phyloP scores from a whole-genome alignment of 768 basidiomycete species.

The Suillus placidus region DNA sequence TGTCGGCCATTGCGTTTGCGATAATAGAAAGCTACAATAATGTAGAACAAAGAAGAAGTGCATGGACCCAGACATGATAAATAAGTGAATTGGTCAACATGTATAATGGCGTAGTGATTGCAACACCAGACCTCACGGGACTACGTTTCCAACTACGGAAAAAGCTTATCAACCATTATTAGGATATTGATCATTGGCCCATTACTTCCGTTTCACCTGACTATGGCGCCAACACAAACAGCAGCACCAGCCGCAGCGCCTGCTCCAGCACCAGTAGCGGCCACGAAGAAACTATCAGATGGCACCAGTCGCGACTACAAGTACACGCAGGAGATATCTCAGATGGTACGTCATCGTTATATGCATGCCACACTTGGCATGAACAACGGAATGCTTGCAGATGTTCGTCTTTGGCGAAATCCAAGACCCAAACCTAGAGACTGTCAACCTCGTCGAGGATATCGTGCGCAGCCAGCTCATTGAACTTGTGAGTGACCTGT shows the following conservation, averaged over 20 bases:
- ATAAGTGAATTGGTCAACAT: not conserved
- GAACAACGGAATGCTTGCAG: slow-evolving; percentile 38
- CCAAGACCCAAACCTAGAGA: slow-evolving; percentile 84
- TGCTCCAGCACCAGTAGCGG: slow-evolving; percentile 10
- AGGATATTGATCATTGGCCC: not conserved
- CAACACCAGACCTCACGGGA: not conserved
- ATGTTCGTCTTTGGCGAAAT: slow-evolving; percentile 99
- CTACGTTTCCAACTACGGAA: not conserved
- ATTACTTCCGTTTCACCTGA: not conserved
- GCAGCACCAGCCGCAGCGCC: slow-evolving; percentile 14
- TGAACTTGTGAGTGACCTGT: slow-evolving; percentile 66
- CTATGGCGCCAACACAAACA: slow-evolving; percentile 13
- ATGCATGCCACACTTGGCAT: not conserved
- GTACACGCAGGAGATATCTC: slow-evolving; percentile 89
- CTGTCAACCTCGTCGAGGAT: slow-evolving; percentile 94
- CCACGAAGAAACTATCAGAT: slow-evolving; percentile 12
- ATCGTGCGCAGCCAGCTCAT: slow-evolving; percentile 89
- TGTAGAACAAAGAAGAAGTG: slow-evolving; percentile 1
- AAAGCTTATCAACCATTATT: not conserved
- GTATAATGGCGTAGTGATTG: slow-evolving; percentile 11
- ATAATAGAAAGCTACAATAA: not conserved
- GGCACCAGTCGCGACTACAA: slow-evolving; percentile 65
- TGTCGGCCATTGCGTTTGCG: slow-evolving; percentile 15
- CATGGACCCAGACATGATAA: not conserved
- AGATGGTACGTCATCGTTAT: slow-evolving; percentile 68